Evolutionary conservation across 805 yeast species (phyloP), one percentile per base, ranked within the genome.

Genomic region (Pichia deserticola): DNA sequence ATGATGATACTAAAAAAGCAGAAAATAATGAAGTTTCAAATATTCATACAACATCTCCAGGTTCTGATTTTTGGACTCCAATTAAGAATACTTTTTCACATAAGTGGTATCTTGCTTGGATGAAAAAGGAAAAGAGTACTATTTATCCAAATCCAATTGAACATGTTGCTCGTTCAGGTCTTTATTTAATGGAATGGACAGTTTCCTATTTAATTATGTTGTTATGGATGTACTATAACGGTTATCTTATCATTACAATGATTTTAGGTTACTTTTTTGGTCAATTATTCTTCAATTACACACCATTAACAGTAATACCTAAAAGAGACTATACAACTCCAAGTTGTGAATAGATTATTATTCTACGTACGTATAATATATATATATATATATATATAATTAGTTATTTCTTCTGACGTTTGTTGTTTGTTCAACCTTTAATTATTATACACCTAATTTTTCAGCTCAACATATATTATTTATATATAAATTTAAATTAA

Each of bases 191-290:
- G 30, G 82, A 82, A 60, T 80, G 84, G 79, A 83, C 83, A 3
- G 72, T 77, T 13, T 76, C 82, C 4, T 83, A 82, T 63, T 63
- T 83, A 45, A 76, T 83, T 59, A 84, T 82, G 86, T 72, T 84
- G 69, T 66, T 84, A 57, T 82, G 82, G 69, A 83, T 84, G 89
- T 82, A 82, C 69, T 83, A 79, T 69, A 83, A 82, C 58, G 88
- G 88, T 13, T 82, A 81, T 60, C 71, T 82, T 37, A 76, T 81
- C 51, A 78, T 83, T 51, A 74, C 81, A 10, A 81, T 84, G 64
- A 71, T 81, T 45, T 61, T 82, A 36, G 87, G 86, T 7, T 84
- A 83, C 2, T 64, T 80, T 32, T 59, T 81, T 47, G 87, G 86
- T 1, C 75, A 76, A 61, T 59, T 81, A 35, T 49, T 81, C 30